A percentile compares a stretch with the other conserved stretches of the same genome.
These are phyloP conservation scores for Aegilops bicornis DNA, from an alignment of 176 grass and related monocot genomes.

Conservation along the genomic window DNA sequence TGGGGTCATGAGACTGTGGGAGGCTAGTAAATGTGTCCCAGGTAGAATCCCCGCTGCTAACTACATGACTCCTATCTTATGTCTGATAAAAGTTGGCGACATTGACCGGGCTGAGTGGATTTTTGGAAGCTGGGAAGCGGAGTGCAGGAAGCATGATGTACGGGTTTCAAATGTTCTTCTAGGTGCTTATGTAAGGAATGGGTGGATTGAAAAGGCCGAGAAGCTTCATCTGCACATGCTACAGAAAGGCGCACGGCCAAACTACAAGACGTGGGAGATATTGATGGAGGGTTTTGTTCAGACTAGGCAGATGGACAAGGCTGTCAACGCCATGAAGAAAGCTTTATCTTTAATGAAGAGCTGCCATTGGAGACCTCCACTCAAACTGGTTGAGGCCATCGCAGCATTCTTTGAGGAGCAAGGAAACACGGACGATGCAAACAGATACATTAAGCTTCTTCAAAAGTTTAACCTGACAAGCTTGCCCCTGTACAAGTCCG, in stretches of 20 bases:
- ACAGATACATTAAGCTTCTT: slow-evolving; percentile 55
- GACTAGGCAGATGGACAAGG: slow-evolving; percentile 69
- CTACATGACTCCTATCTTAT: slow-evolving; percentile 71
- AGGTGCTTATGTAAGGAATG: slow-evolving; percentile 81
- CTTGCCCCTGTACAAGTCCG: slow-evolving; percentile 66
- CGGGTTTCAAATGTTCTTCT: slow-evolving; percentile 82
- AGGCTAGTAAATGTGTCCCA: slow-evolving; percentile 64
- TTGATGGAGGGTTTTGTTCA: slow-evolving; percentile 73
- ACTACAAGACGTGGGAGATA: slow-evolving; percentile 95
- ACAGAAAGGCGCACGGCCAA: slow-evolving; percentile 63
- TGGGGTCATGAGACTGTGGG: slow-evolving; percentile 67
- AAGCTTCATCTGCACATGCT: slow-evolving; percentile 66
- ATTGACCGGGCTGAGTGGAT: slow-evolving; percentile 60
- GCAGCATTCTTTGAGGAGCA: slow-evolving; percentile 68
- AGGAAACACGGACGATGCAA: slow-evolving; percentile 34
- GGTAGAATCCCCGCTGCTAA: slow-evolving; percentile 59
- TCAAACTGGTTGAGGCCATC: slow-evolving; percentile 47
- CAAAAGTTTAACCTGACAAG: slow-evolving; percentile 51
- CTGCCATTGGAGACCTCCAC: slow-evolving; percentile 66
- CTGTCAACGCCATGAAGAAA: slow-evolving; percentile 72
- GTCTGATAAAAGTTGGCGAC: slow-evolving; percentile 66
- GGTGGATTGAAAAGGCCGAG: slow-evolving; percentile 85
- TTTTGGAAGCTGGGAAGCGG: slow-evolving; percentile 70
- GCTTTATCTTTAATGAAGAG: slow-evolving; percentile 55
- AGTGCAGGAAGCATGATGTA: slow-evolving; percentile 57